Evolutionary conservation across 331 rosid species (phyloP), one percentile per base, ranked within the genome.

Genomic region (Dryas integrifolia): DNA sequence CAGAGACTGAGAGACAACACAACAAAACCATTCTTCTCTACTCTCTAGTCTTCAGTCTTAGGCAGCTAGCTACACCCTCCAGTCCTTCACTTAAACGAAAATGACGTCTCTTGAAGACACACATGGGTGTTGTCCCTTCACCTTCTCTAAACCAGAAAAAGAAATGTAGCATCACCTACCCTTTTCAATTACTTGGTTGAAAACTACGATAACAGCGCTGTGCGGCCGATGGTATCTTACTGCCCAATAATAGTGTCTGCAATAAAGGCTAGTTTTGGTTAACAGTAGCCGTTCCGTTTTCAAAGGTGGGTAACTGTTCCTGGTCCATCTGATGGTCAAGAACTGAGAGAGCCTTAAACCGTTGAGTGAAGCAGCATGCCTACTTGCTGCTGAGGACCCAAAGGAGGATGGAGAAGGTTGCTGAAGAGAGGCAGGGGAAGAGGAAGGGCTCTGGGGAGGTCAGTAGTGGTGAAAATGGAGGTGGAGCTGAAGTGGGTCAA

Each of bases 401-500:
- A 53, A 58, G 7, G 38, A 24, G 6, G 58, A 66, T 40, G 77
- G 68, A 67, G 75, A 35, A 30, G 67, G 77, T 67, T 76, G 67
- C 72, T 48, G 62, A 45, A 47, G 64, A 72, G 44, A 14, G 2
- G 75, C 52, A 58, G 56, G 24, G 65, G 67, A n/a, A 47, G 68
- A 72, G 44, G 69, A 58, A 66, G 35, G 58, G 40, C 41, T 14
- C 12, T 7, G 58, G 15, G 41, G 73, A 67, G 52, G 67, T 35
- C 4, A 45, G 43, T 2, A 41, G 39, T 50, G 81, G 40, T 46
- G 72, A 30, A 72, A 79, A 26, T 78, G 72, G 72, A 5, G 47
- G 46, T 9, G 72, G 58, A 51, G 71, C 5, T 67, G 65, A 69
- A 21, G 39, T 49, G 39, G 72, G 24, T 65, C 55, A 18, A 21